Evolutionary conservation across 75 land plant species (phyloP).

Genomic region (Selaginella moellendorffii): DNA sequence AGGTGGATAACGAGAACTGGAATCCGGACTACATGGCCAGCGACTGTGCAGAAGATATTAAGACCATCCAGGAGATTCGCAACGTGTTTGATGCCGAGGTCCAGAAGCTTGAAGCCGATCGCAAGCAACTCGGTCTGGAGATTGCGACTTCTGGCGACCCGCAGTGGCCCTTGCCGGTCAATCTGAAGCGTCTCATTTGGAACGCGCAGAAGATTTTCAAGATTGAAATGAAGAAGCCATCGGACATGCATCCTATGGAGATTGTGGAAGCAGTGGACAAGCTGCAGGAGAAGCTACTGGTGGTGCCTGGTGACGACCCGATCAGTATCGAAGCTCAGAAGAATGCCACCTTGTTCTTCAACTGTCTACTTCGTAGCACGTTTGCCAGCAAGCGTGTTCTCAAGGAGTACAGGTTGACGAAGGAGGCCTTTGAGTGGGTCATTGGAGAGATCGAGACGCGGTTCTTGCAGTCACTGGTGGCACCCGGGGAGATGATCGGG

Average conservation of each 20-base stretch:
- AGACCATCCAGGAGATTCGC: constrained; percentile 71
- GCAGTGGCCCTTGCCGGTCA: constrained; percentile 79
- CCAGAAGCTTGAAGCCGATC: constrained; percentile 60
- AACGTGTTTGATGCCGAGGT: constrained; percentile 94
- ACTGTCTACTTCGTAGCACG: constrained; percentile 81
- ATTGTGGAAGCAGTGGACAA: constrained; percentile 83
- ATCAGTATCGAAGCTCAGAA: constrained; percentile 91
- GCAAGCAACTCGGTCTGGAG: constrained; percentile 66
- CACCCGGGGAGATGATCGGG: constrained; percentile 99
- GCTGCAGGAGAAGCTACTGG: constrained; percentile 60
- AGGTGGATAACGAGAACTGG: constrained; percentile 72
- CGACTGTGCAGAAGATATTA: constrained; percentile 81
- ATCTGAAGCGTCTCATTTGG: constrained; percentile 80
- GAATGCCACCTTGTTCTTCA: constrained; percentile 93
- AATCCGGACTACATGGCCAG: constrained; percentile 78
- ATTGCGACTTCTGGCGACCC: constrained; percentile 80
- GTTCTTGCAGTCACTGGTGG: constrained; percentile 86
- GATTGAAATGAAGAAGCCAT: constrained; percentile 57
- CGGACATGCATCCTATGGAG: constrained; percentile 94
- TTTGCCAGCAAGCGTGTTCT: constrained; percentile 89
- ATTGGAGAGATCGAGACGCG: constrained; percentile 94
- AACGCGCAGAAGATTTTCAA: constrained; percentile 97
- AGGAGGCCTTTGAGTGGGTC: constrained; percentile 97
- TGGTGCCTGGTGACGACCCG: constrained; percentile 55
- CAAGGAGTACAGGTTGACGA: constrained; percentile 75